phyloP scores from a whole-genome alignment of 2,329 filamentous ascomycete genomes.

The Scytalidium lignicola region DNA sequence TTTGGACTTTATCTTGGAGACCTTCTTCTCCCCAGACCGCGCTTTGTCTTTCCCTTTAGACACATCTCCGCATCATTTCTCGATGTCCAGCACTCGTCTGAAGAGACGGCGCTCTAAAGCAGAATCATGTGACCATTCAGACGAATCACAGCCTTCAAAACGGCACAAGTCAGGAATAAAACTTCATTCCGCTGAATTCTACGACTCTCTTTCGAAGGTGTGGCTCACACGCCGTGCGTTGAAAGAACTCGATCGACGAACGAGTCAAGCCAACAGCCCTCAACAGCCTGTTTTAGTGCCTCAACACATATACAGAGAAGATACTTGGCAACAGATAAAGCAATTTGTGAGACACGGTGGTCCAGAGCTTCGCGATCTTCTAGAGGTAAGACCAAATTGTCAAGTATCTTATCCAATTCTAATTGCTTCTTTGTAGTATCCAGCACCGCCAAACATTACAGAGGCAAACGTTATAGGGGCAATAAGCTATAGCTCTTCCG shows the following conservation, averaged over 20 bases:
- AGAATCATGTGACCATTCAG: conserved; percentile 4
- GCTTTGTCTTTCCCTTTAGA: no score
- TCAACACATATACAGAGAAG: not conserved
- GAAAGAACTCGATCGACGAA: conserved; percentile 23
- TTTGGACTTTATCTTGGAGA: no score
- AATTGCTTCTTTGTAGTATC: conserved; percentile 14
- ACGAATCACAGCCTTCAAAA: conserved; percentile 5
- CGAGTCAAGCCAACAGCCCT: conserved; percentile 3
- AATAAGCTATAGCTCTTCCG: conserved; percentile 18
- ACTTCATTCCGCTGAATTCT: conserved; percentile 21
- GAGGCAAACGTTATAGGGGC: no score
- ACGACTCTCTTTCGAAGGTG: conserved; percentile 23
- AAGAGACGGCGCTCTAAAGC: conserved; percentile 5
- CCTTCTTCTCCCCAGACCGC: no score
- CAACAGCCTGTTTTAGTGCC: conserved; percentile 1
- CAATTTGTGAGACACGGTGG: conserved; percentile 29
- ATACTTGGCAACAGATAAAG: conserved; percentile 12
- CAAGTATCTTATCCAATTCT: conserved; percentile 8
- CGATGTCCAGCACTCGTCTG: conserved; percentile 3
- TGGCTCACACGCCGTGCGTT: conserved; percentile 23
- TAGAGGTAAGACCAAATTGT: conserved; percentile 24
- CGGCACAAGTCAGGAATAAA: conserved; percentile 4
- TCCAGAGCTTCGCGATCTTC: conserved; percentile 30
- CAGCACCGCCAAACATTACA: conserved; percentile 10
- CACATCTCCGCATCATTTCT: no score